Base-by-base conservation (phyloP, 768 basidiomycete genomes). In the Pulveroboletus sp. region DNA sequence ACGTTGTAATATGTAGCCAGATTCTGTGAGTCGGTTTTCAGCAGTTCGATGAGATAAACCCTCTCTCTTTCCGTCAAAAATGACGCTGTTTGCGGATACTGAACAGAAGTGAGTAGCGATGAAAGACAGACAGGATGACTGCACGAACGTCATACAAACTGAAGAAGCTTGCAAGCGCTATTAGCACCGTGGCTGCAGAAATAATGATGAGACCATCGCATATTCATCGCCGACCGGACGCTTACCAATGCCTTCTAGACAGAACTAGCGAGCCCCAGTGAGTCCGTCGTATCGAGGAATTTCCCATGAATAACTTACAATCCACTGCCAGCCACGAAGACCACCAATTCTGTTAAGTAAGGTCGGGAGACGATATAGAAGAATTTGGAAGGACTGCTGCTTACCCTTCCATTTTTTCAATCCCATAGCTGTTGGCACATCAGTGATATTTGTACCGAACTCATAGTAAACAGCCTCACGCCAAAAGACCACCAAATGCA, bases 41-140 rank as follows among this genome's bases (percentile, higher is more conserved):
- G 60, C 68, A 73, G 67, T 17, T 66, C 47, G 9, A 70, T 51
- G 9, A 78, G 63, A 38, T 67, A 62, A 27, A 47, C 48, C 34
- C 68, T 69, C 50, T 81, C 79, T 5, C 56, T 46, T 6, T 68
- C 63, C 9, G 68, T 73, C 45, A 81, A 60, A 64, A 80, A 82
- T 24, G 60, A 67, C 14, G 79, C 79, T 4, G 78, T 81, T 51
- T 75, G 72, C 19, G 79, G 77, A 60, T 77, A 79, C 74, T 75
- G 45, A 3, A 19, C 12, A 6, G 29, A 29, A n/a, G 24, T 49
- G n/a, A 21, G 33, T n/a, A 27, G 23, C 20, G 12, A n/a, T 34
- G 37, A 4, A 20, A 6, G 31, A 21, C 17, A 16, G n/a, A 8
- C 17, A 9, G 27, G 8, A 32, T 46, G 43, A 13, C 17, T 25